Conservation (phyloP, 108 stramenopile species). For the Pelagomonas calceolata region DNA sequence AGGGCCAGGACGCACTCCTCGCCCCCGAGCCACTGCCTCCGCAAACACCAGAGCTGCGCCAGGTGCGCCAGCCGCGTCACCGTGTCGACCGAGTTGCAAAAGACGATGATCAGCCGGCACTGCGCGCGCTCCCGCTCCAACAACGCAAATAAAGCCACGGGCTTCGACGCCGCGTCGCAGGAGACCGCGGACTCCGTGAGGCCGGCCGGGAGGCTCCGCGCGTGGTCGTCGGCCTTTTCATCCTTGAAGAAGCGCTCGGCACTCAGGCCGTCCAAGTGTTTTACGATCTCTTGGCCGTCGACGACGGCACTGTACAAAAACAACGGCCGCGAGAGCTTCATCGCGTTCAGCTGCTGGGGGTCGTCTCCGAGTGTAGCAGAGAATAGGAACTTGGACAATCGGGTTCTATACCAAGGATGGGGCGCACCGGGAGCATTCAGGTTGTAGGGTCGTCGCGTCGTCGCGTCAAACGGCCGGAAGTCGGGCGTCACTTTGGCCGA, state of each 20-base stretch:
- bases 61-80: background rate
- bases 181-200: background rate
- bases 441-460: background rate
- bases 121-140: background rate
- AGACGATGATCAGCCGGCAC: background rate
- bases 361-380: background rate
- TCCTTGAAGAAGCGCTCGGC: background rate
- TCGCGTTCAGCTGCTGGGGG: background rate
- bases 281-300: too few relatives aligned
- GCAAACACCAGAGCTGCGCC: background rate
- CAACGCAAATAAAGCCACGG: background rate
- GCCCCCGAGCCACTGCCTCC: too few relatives aligned
- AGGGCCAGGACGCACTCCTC: too few relatives aligned
- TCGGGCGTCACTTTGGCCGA: too few relatives aligned
- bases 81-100: background rate
- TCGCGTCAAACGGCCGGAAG: background rate
- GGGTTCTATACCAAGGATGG: background rate
- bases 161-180: background rate
- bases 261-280: background rate
- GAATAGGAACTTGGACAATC: background rate
- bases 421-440: too few relatives aligned
- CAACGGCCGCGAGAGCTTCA: background rate
- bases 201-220: background rate
- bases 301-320: too few relatives aligned
- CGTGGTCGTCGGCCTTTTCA: background rate